Percentiles rank a stretch among this genome's conserved stretches.
These are phyloP conservation scores for Phytophthora europaea DNA, from an alignment of 352 stramenopile genomes.

Conservation along the genomic window DNA sequence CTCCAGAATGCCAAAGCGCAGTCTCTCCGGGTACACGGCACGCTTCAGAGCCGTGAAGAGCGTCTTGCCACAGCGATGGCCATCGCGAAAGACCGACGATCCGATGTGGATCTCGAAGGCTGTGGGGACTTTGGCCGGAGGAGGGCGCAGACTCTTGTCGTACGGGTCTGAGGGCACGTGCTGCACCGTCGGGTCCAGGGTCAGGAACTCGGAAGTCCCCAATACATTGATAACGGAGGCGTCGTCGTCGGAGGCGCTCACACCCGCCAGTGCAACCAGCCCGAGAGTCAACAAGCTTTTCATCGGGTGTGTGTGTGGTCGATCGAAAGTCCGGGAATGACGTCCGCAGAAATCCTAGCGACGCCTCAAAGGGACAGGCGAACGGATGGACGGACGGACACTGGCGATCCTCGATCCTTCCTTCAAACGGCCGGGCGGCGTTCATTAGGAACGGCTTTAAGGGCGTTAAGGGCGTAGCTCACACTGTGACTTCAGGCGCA, in stretches of 20 bases:
- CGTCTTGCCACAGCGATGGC: slow-evolving; percentile 77
- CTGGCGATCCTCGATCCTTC: not conserved
- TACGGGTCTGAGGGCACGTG: slow-evolving; percentile 57
- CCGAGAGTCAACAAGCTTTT: slow-evolving; percentile 13
- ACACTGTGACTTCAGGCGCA: not conserved
- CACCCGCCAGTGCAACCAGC: slow-evolving; percentile 14
- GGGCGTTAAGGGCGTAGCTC: not conserved
- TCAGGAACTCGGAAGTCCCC: slow-evolving; percentile 47
- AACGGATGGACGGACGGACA: not conserved
- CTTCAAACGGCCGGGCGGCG: not conserved
- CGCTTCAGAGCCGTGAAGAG: slow-evolving; percentile 78
- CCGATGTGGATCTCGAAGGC: slow-evolving; percentile 73
- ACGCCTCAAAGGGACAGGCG: not conserved
- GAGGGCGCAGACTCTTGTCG: slow-evolving; percentile 53
- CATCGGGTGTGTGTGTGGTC: slow-evolving; percentile 2
- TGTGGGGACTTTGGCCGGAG: slow-evolving; percentile 51
- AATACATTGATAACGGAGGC: slow-evolving; percentile 51
- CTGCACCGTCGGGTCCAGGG: slow-evolving; percentile 71
- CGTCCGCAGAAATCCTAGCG: not conserved
- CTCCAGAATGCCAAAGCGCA: slow-evolving; percentile 84
- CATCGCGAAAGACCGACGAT: slow-evolving; percentile 82
- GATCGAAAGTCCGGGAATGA: slow-evolving; percentile 22
- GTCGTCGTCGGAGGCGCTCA: not conserved
- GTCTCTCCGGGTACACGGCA: slow-evolving; percentile 61
- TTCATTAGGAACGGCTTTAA: not conserved